Conservation (phyloP, 441 rosid genomes). For the Manihot esculenta region DNA sequence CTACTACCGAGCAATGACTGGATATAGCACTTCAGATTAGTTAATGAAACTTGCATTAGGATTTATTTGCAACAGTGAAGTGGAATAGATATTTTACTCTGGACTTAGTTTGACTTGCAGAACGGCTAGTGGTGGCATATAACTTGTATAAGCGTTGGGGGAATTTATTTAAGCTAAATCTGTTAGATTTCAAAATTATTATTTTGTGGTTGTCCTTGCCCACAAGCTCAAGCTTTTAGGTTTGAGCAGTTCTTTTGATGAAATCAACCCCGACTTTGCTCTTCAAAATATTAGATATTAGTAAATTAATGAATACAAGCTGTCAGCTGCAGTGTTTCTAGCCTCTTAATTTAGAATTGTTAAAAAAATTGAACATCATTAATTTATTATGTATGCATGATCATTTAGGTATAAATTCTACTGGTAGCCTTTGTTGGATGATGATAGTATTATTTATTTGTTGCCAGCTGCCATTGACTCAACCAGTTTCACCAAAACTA, state of each 20-base stretch:
- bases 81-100: background rate
- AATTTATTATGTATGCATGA: constrained; percentile 1
- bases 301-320: background rate
- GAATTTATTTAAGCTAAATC: background rate
- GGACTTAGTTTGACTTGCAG: background rate
- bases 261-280: too few species aligned
- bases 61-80: background rate
- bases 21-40: background rate
- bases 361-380: constrained; percentile 1
- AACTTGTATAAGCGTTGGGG: background rate
- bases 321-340: background rate
- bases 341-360: background rate
- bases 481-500: constrained; percentile 81
- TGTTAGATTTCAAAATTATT: too few species aligned
- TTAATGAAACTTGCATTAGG: background rate
- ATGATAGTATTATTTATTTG: constrained; percentile 17
- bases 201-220: too few species aligned
- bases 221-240: too few species aligned
- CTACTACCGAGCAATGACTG: too few species aligned
- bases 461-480: constrained; percentile 74
- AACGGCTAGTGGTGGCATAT: background rate
- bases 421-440: constrained; percentile 6
- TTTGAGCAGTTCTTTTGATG: too few species aligned
- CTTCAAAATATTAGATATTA: background rate
- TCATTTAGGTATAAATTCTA: background rate